A percentile compares a stretch with the other conserved stretches of the same genome.
Conservation (phyloP, 345 rosid species). For the Anacardium occidentale region DNA sequence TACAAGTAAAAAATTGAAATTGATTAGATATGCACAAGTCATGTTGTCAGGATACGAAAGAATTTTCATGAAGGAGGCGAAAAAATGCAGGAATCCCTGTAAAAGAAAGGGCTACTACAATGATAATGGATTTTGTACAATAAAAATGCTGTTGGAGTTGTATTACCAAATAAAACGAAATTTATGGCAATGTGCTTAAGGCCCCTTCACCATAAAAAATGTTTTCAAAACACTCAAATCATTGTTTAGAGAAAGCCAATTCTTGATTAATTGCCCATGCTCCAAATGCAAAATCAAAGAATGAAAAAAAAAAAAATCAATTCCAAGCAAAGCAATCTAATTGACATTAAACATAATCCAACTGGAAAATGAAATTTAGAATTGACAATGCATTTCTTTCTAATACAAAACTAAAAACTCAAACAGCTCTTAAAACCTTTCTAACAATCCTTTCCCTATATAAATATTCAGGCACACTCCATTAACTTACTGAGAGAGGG, state of each 20-base stretch:
- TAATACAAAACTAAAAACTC: too few species aligned
- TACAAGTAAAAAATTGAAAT: conserved; percentile 33
- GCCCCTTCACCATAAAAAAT: background rate
- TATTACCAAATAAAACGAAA: background rate
- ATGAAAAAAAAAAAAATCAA: too few species aligned
- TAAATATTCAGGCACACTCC: background rate
- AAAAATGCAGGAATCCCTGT: too few species aligned
- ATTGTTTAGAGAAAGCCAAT: too few species aligned
- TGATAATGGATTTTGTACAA: background rate
- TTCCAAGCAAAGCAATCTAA: too few species aligned
- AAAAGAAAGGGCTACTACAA: background rate
- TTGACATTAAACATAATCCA: too few species aligned
- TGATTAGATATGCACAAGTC: conserved; percentile 9
- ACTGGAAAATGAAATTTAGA: too few species aligned
- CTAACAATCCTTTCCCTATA: background rate
- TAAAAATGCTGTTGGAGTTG: background rate
- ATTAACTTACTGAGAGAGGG: background rate
- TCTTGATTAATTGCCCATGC: background rate
- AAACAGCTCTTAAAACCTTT: background rate
- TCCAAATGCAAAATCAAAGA: too few species aligned
- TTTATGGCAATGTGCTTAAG: background rate
- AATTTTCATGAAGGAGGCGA: background rate
- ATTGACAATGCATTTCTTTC: too few species aligned
- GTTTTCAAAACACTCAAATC: too few species aligned
- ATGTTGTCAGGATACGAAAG: background rate